Evolutionary conservation across 2,329 filamentous ascomycete genomes (phyloP).

Genomic region (Grosmannia serpens): DNA sequence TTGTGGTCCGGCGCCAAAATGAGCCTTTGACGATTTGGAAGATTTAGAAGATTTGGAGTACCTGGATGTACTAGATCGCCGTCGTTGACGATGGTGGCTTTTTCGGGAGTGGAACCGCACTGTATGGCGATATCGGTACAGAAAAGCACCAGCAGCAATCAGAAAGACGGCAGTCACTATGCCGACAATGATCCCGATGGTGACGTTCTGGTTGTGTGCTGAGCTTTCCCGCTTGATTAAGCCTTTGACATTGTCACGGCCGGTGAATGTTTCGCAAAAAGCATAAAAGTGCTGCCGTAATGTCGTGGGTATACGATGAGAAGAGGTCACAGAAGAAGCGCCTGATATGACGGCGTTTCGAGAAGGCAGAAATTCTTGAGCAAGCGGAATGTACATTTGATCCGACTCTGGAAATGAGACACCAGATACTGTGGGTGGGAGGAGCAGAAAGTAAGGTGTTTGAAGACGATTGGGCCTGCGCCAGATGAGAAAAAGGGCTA

Average conservation of each 20-base stretch:
- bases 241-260: neutral
- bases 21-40: neutral
- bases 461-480: neutral
- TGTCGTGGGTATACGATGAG: neutral
- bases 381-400: slow-evolving; percentile 1
- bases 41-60: slow-evolving; percentile 4
- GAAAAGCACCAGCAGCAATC: slow-evolving; percentile 1
- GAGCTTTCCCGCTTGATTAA: neutral
- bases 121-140: slow-evolving; percentile 7
- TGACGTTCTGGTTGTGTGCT: slow-evolving; percentile 7
- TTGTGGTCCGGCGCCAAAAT: neutral
- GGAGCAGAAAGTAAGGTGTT: neutral
- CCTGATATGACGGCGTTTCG: neutral
- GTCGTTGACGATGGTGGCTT: neutral
- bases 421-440: neutral
- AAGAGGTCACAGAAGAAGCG: too few relatives aligned
- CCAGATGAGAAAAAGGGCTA: neutral
- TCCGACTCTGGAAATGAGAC: neutral
- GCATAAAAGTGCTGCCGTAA: neutral
- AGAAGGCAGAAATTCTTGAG: neutral
- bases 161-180: slow-evolving; percentile 6
- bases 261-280: neutral
- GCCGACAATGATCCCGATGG: slow-evolving; percentile 9
- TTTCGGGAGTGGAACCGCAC: slow-evolving; percentile 2
- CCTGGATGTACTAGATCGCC: slow-evolving; percentile 2